Conservation (phyloP, 176 grass and related monocot genomes). For the Avena insularis region DNA sequence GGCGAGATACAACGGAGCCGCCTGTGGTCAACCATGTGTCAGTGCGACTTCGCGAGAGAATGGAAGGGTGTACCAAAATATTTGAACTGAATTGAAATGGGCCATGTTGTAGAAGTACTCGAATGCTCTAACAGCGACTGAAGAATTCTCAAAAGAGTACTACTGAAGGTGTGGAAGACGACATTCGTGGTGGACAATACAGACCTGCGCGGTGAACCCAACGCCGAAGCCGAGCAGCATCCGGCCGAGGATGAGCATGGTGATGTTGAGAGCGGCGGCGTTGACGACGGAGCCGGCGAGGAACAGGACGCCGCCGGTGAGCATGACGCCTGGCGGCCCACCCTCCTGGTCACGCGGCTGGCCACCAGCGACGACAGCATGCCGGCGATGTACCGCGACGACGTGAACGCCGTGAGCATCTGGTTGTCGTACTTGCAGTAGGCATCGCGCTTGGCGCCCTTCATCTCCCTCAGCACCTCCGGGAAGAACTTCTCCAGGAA, state of each 20-base stretch:
- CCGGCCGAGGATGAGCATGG: slow-evolving; percentile 61
- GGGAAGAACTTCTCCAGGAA: slow-evolving; percentile 62
- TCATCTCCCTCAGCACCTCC: slow-evolving; percentile 43
- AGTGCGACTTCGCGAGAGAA: not conserved
- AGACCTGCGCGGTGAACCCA: slow-evolving; percentile 57
- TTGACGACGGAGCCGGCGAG: slow-evolving; percentile 47
- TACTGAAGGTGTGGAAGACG: not conserved
- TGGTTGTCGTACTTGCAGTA: slow-evolving; percentile 60
- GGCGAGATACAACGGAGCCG: slow-evolving; percentile 68
- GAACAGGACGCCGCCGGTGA: slow-evolving; percentile 47
- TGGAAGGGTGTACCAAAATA: not conserved
- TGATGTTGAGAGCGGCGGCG: slow-evolving; percentile 50
- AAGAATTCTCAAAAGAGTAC: not conserved
- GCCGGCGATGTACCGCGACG: slow-evolving; percentile 60
- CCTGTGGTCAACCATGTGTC: slow-evolving; percentile 32
- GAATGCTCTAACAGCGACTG: not conserved
- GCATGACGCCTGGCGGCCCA: slow-evolving; percentile 56
- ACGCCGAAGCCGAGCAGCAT: slow-evolving; percentile 62
- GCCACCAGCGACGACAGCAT: slow-evolving; percentile 45
- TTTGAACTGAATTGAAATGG: not conserved
- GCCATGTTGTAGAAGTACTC: not conserved
- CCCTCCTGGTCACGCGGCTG: slow-evolving; percentile 39
- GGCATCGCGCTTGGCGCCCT: slow-evolving; percentile 36
- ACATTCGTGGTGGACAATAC: not conserved
- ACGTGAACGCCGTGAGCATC: slow-evolving; percentile 60